phyloP scores from a whole-genome alignment of 2,329 filamentous ascomycete genomes.

The Stachybotrys elegans region DNA sequence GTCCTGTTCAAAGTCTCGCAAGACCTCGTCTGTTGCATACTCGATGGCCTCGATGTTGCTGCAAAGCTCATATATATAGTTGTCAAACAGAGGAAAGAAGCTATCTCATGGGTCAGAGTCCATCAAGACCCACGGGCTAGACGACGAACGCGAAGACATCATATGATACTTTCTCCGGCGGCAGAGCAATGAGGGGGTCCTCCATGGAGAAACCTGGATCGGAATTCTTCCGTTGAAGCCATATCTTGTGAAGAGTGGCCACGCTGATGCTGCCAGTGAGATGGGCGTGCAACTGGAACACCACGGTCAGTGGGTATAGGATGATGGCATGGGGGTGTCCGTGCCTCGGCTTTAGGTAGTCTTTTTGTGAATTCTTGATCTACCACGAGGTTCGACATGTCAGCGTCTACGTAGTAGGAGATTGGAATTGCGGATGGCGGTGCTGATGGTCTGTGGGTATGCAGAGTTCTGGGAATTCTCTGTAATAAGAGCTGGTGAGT shows the following conservation, averaged over 20 bases:
- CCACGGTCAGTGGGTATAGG: conserved; percentile 1
- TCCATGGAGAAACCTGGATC: conserved; percentile 47
- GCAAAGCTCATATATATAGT: conserved; percentile 73
- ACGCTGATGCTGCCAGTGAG: conserved; percentile 74
- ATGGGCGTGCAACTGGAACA: conserved; percentile 67
- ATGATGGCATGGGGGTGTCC: background rate
- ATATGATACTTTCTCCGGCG: conserved; percentile 65
- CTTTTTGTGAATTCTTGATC: background rate
- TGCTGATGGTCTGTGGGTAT: too few species aligned
- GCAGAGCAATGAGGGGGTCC: conserved; percentile 67
- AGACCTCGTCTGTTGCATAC: conserved; percentile 60
- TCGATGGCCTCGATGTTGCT: conserved; percentile 55
- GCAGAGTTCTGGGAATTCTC: too few species aligned
- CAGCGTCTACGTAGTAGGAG: too few species aligned
- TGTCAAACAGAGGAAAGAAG: conserved; percentile 75
- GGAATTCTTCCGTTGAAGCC: conserved; percentile 53
- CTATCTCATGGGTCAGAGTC: conserved; percentile 29
- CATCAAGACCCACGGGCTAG: background rate
- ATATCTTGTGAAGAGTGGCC: conserved; percentile 68
- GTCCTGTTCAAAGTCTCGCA: conserved; percentile 62
- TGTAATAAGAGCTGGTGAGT: too few species aligned
- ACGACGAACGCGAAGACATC: conserved; percentile 60
- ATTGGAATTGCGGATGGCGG: too few species aligned
- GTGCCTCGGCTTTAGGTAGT: conserved; percentile 52
- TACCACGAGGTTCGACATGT: too few species aligned